Evolutionary conservation across 2,329 filamentous ascomycete genomes (phyloP).

Genomic region (Trichophyton rubrum): DNA sequence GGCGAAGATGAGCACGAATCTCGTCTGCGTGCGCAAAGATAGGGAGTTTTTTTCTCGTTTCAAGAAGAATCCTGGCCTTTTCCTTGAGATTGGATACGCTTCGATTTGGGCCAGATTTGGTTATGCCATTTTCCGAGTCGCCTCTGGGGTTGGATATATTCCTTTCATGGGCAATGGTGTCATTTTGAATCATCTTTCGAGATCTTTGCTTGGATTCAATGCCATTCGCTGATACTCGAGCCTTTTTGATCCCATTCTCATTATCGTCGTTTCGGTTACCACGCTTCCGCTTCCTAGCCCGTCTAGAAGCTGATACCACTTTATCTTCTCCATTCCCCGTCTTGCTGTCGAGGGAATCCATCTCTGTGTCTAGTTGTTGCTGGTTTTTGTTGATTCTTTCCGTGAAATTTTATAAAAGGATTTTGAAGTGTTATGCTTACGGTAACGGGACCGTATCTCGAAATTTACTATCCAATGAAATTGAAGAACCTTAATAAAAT

Average conservation of each 20-base stretch:
- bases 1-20: constrained; percentile 52
- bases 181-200: background rate
- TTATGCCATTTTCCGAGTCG: constrained; percentile 5
- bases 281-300: background rate
- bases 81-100: constrained; percentile 23
- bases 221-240: background rate
- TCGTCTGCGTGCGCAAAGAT: constrained; percentile 64
- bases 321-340: background rate
- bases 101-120: constrained; percentile 7
- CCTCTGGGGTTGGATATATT: background rate
- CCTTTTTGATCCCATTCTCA: background rate
- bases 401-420: background rate
- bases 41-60: constrained; percentile 55
- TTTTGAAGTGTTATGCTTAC: background rate
- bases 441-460: background rate
- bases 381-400: background rate
- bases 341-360: background rate
- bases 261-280: background rate
- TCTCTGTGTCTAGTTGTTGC: background rate
- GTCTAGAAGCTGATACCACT: background rate
- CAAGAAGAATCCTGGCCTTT: constrained; percentile 37
- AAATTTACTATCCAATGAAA: background rate
- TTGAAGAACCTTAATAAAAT: background rate
- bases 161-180: background rate
- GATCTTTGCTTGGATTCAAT: background rate